phyloP scores from a whole-genome alignment of 306 rosid species.

The Begonia loranthoides region DNA sequence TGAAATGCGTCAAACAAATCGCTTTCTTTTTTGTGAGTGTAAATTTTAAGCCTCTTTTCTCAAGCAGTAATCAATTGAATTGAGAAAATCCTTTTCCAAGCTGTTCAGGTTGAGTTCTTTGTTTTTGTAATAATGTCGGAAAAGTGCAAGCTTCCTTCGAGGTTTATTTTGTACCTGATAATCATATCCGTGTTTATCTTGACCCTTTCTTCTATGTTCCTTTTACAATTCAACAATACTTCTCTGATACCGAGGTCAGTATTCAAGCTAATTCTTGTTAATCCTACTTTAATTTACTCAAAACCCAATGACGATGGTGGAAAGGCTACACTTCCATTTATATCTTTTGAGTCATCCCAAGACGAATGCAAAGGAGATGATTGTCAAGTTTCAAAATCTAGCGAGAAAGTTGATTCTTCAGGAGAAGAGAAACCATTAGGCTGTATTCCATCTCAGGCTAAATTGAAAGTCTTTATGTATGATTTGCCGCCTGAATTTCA shows the following conservation, averaged over 20 bases:
- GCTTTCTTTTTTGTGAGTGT: too few relatives aligned
- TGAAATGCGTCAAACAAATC: too few relatives aligned
- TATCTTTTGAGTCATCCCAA: conserved; percentile 17
- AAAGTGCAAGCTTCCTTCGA: conserved; percentile 52
- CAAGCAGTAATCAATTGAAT: too few relatives aligned
- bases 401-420: conserved; percentile 15
- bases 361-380: conserved; percentile 12
- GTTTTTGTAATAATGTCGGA: conserved; percentile 36
- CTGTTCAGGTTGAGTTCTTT: too few relatives aligned
- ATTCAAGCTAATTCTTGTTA: conserved; percentile 52
- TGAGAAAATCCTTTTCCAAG: too few relatives aligned
- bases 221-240: conserved; percentile 48
- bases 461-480: conserved; percentile 76
- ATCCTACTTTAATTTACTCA: conserved; percentile 44
- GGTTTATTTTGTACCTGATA: conserved; percentile 48
- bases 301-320: conserved; percentile 37
- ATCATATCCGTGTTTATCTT: conserved; percentile 56
- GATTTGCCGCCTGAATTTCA: conserved; percentile 85
- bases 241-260: conserved; percentile 66
- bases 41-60: too few relatives aligned
- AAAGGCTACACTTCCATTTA: conserved; percentile 10
- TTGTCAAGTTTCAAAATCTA: conserved; percentile 21
- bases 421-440: conserved; percentile 15
- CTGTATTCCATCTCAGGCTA: conserved; percentile 29
- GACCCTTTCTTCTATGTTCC: conserved; percentile 56